Conservation (phyloP, 2,329 filamentous ascomycete species). For the Teratosphaeria epicoccoides region DNA sequence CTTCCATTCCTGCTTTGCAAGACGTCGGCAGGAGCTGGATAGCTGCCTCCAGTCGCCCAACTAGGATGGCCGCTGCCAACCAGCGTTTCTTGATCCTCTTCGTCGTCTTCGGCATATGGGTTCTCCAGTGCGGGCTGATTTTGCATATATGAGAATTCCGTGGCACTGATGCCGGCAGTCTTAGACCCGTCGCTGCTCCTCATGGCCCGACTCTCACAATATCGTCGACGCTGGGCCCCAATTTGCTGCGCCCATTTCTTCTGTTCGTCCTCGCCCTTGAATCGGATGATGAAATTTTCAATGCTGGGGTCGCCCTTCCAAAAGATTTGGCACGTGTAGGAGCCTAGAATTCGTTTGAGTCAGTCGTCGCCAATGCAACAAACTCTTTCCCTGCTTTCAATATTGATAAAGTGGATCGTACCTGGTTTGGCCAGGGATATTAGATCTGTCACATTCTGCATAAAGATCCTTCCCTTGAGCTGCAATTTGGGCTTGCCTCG, state of each 20-base stretch:
- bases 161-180: constrained; percentile 41
- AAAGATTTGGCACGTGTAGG: constrained; percentile 93
- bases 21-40: constrained; percentile 38
- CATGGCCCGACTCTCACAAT: constrained; percentile 35
- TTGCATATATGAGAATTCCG: constrained; percentile 73
- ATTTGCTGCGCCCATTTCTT: constrained; percentile 81
- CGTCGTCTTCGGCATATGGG: constrained; percentile 57
- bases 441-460: constrained; percentile 97
- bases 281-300: constrained; percentile 92
- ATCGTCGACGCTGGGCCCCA: constrained; percentile 56
- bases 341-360: constrained; percentile 46
- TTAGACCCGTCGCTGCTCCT: not conserved
- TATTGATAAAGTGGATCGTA: constrained; percentile 35
- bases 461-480: constrained; percentile 94
- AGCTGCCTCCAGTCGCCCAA: constrained; percentile 8
- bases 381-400: constrained; percentile 18
- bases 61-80: constrained; percentile 13
- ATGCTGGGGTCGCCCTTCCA: constrained; percentile 96
- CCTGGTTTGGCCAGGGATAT: constrained; percentile 77
- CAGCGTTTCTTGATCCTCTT: constrained; percentile 42
- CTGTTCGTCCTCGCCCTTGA: constrained; percentile 82
- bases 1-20: constrained; percentile 57
- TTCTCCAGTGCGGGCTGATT: constrained; percentile 63
- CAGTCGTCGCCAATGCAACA: constrained; percentile 8
- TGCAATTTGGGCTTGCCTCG: constrained; percentile 70